Evolutionary conservation across 2,329 filamentous ascomycete genomes (phyloP).

Genomic region (Penicillium rolfsii): DNA sequence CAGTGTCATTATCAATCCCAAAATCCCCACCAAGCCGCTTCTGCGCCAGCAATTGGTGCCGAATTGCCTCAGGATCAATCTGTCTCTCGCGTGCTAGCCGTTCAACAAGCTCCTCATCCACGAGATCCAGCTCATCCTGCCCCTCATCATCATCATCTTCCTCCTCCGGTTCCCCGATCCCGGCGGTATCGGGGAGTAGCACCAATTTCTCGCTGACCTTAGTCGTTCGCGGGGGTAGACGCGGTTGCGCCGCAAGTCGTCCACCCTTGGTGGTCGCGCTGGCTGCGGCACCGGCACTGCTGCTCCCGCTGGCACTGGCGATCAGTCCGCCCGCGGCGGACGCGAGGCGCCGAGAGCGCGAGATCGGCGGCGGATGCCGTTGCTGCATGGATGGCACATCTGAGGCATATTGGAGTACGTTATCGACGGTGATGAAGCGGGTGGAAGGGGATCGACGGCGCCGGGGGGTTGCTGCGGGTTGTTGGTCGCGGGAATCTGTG

Average conservation of each 20-base stretch:
- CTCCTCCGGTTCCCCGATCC: slow-evolving; percentile 40
- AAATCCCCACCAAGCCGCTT: slow-evolving; percentile 55
- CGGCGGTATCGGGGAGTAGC: slow-evolving; percentile 76
- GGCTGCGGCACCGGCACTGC: slow-evolving; percentile 45
- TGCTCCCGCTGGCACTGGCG: slow-evolving; percentile 38
- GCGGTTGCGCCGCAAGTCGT: slow-evolving; percentile 57
- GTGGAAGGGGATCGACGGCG: slow-evolving; percentile 52
- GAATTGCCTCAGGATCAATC: slow-evolving; percentile 39
- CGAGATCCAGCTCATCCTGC: slow-evolving; percentile 29
- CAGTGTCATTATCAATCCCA: slow-evolving; percentile 57
- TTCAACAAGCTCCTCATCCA: slow-evolving; percentile 44
- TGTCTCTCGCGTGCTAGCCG: slow-evolving; percentile 38
- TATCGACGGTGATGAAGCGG: slow-evolving; percentile 86
- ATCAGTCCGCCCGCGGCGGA: slow-evolving; percentile 38
- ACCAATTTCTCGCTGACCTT: slow-evolving; percentile 98
- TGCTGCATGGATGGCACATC: slow-evolving; percentile 95
- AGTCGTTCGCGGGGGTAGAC: slow-evolving; percentile 81
- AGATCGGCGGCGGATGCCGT: slow-evolving; percentile 62
- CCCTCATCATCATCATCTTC: slow-evolving; percentile 30
- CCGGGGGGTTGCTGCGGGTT: slow-evolving; percentile 31
- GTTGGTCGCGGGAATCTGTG: slow-evolving; percentile 50
- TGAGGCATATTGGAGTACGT: slow-evolving; percentile 88
- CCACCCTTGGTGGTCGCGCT: slow-evolving; percentile 59
- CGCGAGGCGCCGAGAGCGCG: slow-evolving; percentile 38
- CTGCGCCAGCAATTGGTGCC: slow-evolving; percentile 38